Percentiles rank a stretch among this genome's conserved stretches.
phyloP scores from a whole-genome alignment of 2,329 filamentous ascomycete species.

The Canariomyces notabilis region DNA sequence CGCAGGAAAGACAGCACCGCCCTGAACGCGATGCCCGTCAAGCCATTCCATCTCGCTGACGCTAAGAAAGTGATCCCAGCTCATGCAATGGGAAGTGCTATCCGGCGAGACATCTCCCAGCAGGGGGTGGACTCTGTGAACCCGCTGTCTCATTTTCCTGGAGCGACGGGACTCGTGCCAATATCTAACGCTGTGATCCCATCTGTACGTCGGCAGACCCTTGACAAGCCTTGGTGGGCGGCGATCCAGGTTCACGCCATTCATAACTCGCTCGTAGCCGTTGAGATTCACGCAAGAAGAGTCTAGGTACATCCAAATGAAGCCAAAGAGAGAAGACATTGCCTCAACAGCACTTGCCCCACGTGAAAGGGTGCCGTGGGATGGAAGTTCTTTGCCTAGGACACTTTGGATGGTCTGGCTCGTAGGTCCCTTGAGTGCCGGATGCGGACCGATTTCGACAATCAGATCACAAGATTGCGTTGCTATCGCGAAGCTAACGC shows the following conservation, averaged over 20 bases:
- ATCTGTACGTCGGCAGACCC: neutral
- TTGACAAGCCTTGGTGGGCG: neutral
- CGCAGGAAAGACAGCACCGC: slow-evolving; percentile 39
- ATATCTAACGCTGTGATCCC: neutral
- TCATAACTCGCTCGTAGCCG: neutral
- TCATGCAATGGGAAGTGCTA: neutral
- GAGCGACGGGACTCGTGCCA: neutral
- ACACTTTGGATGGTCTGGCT: slow-evolving; percentile 28
- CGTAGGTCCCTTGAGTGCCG: slow-evolving; percentile 35
- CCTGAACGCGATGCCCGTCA: slow-evolving; percentile 32
- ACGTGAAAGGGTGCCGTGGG: slow-evolving; percentile 5
- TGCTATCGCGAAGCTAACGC: neutral
- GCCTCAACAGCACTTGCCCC: slow-evolving; percentile 8
- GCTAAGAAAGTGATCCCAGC: slow-evolving; percentile 17
- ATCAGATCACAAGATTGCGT: neutral
- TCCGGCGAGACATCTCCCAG: slow-evolving; percentile 17
- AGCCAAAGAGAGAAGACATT: slow-evolving; percentile 4
- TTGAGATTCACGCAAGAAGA: slow-evolving; percentile 6
- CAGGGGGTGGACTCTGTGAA: slow-evolving; percentile 19
- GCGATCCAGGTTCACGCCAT: neutral
- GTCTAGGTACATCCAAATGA: slow-evolving; percentile 10
- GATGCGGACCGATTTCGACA: neutral
- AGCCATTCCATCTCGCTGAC: slow-evolving; percentile 32
- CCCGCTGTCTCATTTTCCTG: neutral
- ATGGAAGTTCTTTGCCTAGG: slow-evolving; percentile 3